Evolutionary conservation across 768 basidiomycete genomes (phyloP).

Genomic region (Suillus weaverae): DNA sequence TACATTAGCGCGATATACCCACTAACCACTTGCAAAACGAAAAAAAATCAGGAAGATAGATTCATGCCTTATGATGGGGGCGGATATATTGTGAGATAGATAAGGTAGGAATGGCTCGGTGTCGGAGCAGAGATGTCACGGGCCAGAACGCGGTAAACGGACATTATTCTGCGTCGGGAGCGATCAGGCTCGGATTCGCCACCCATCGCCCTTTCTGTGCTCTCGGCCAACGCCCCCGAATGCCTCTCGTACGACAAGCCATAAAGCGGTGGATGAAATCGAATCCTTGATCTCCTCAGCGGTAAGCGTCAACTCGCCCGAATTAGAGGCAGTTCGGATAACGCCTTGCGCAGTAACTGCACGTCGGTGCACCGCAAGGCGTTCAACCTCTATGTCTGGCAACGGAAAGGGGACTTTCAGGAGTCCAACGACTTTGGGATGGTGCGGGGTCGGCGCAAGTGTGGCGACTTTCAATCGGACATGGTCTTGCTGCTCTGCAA

Average conservation of each 20-base stretch:
- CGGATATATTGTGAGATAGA: conserved; percentile 17
- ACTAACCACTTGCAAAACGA: not conserved
- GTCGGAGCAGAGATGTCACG: not conserved
- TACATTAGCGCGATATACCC: conserved; percentile 15
- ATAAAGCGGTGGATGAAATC: conserved; percentile 83
- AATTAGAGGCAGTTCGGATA: conserved; percentile 24
- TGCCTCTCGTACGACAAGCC: conserved; percentile 91
- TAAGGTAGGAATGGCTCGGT: conserved; percentile 3
- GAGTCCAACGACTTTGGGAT: conserved; percentile 91
- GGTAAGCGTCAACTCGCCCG: conserved; percentile 50
- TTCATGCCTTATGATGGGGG: conserved; percentile 14
- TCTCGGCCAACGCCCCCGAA: conserved; percentile 88
- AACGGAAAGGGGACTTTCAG: conserved; percentile 90
- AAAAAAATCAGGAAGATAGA: conserved; percentile 5
- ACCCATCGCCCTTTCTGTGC: conserved; percentile 75
- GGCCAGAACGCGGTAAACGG: not conserved
- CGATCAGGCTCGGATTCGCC: conserved; percentile 63
- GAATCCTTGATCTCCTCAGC: conserved; percentile 95
- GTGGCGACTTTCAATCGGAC: conserved; percentile 72
- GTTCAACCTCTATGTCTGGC: conserved; percentile 76
- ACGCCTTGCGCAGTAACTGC: conserved; percentile 33
- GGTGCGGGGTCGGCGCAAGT: conserved; percentile 89
- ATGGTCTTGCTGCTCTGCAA: conserved; percentile 15
- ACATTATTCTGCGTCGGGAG: not conserved
- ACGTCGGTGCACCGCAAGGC: conserved; percentile 52